Percentiles rank a stretch among this genome's conserved stretches.
phyloP scores from a whole-genome alignment of 2,329 filamentous ascomycete genomes.

The Xylaria hypoxylon region DNA sequence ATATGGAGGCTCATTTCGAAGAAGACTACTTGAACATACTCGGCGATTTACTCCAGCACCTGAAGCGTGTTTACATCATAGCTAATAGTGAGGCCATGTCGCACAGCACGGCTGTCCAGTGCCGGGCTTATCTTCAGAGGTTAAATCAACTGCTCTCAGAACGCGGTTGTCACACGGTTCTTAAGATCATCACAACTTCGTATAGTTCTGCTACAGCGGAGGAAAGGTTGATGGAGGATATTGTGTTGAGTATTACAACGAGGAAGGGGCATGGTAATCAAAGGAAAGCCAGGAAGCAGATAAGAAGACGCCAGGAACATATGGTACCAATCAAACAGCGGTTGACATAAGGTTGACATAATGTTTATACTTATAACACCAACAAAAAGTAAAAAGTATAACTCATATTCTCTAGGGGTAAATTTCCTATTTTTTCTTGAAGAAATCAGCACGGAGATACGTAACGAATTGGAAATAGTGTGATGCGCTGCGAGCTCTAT shows the following conservation, averaged over 20 bases:
- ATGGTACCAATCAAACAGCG: no score
- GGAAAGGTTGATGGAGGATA: conserved; percentile 11
- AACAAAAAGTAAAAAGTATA: no score
- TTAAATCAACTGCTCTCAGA: neutral
- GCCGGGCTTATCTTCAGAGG: conserved; percentile 7
- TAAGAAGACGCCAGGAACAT: conserved; percentile 15
- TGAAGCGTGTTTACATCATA: conserved; percentile 27
- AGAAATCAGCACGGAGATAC: no score
- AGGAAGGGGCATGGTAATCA: neutral
- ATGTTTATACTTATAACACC: no score
- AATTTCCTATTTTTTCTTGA: no score
- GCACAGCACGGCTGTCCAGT: conserved; percentile 19
- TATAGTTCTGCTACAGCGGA: neutral
- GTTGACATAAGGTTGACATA: no score
- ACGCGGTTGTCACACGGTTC: conserved; percentile 18
- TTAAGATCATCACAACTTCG: conserved; percentile 27
- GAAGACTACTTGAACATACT: conserved; percentile 31
- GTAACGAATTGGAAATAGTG: no score
- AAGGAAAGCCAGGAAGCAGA: conserved; percentile 10
- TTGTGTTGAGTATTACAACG: conserved; percentile 14
- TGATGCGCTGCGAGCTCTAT: no score
- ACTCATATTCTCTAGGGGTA: no score
- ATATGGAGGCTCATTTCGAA: conserved; percentile 17
- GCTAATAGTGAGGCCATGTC: conserved; percentile 28
- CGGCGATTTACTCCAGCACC: conserved; percentile 21